Percentiles rank a stretch among this genome's conserved stretches.
Conservation (phyloP, 2,329 filamentous ascomycete species). For the Curvularia eragrostidis region DNA sequence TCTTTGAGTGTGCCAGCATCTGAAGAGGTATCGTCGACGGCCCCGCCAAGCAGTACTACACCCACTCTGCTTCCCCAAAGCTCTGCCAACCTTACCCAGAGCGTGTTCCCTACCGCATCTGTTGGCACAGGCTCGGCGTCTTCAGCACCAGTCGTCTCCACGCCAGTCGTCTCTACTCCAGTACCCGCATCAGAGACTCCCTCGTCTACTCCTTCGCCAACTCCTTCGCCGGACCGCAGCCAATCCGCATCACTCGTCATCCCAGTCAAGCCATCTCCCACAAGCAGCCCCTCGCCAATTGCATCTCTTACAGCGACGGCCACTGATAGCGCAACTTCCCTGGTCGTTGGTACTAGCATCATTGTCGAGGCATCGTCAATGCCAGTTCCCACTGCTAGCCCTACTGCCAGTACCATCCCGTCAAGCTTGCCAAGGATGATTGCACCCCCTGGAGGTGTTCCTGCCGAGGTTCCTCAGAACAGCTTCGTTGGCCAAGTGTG, state of each 20-base stretch:
- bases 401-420: conserved; percentile 63
- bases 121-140: neutral
- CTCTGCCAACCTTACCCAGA: conserved; percentile 21
- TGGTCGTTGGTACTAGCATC: conserved; percentile 67
- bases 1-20: conserved; percentile 28
- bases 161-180: conserved; percentile 2
- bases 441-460: conserved; percentile 68
- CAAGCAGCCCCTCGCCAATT: conserved; percentile 37
- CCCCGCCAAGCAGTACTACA: conserved; percentile 15
- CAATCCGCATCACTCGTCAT: conserved; percentile 24
- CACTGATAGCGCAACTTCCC: conserved; percentile 53
- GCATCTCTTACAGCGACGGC: conserved; percentile 56
- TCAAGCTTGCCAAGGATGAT: conserved; percentile 76
- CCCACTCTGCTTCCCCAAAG: conserved; percentile 11
- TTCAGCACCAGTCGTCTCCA: neutral
- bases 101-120: conserved; percentile 15
- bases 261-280: conserved; percentile 24
- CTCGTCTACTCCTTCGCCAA: neutral
- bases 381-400: conserved; percentile 49
- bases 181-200: conserved; percentile 9
- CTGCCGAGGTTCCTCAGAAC: conserved; percentile 63
- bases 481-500: conserved; percentile 81
- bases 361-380: conserved; percentile 61
- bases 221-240: conserved; percentile 9
- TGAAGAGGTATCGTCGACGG: conserved; percentile 21